A percentile compares a stretch with the other conserved stretches of the same genome.
phyloP scores from a whole-genome alignment of 2,329 filamentous ascomycete species.

The Diplodia sapinea region DNA sequence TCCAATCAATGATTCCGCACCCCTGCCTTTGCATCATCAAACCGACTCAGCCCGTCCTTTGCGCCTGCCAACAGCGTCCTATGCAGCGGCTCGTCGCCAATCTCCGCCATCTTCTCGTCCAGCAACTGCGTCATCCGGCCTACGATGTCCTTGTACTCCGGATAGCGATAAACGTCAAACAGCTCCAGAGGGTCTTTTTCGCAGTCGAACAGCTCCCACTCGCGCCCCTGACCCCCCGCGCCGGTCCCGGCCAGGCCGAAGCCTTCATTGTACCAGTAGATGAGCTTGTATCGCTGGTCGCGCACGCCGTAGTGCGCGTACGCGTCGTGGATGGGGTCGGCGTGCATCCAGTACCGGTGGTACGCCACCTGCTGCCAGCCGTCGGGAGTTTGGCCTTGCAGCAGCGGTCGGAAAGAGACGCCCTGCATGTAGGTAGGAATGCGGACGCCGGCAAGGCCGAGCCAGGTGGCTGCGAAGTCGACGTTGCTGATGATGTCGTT shows the following conservation, averaged over 20 bases:
- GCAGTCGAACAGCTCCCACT: slow-evolving; percentile 63
- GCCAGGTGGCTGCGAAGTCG: slow-evolving; percentile 60
- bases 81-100: slow-evolving; percentile 55
- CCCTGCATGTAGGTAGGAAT: slow-evolving; percentile 61
- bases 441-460: slow-evolving; percentile 53
- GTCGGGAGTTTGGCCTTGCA: slow-evolving; percentile 48
- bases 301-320: slow-evolving; percentile 61
- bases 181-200: slow-evolving; percentile 57
- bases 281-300: slow-evolving; percentile 60
- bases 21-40: slow-evolving; percentile 22
- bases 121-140: slow-evolving; percentile 42
- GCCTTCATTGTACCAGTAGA: slow-evolving; percentile 63
- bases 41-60: slow-evolving; percentile 19
- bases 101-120: slow-evolving; percentile 58
- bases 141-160: slow-evolving; percentile 42
- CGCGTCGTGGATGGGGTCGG: slow-evolving; percentile 57
- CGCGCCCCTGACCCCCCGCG: slow-evolving; percentile 51
- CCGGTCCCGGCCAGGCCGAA: slow-evolving; percentile 55
- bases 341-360: slow-evolving; percentile 64
- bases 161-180: slow-evolving; percentile 50
- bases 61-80: slow-evolving; percentile 4
- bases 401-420: slow-evolving; percentile 49
- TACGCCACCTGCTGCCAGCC: slow-evolving; percentile 61
- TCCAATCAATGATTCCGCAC: slow-evolving; percentile 21
- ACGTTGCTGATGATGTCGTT: slow-evolving; percentile 61